phyloP scores from a whole-genome alignment of 179 eudicot species.

The Beta macrorhiza region DNA sequence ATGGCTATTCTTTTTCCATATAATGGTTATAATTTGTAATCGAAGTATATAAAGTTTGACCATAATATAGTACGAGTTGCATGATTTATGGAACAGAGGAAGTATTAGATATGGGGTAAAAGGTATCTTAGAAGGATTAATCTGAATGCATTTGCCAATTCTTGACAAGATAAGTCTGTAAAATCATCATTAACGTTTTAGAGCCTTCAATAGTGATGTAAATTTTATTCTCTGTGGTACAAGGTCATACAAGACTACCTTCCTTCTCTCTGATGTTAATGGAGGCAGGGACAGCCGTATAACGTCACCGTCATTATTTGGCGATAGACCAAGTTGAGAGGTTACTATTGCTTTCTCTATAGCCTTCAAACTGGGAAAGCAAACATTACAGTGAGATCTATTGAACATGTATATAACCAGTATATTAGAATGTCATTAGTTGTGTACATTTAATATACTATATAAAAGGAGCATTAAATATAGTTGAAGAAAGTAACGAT shows the following conservation, averaged over 20 bases:
- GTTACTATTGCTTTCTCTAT: conserved; percentile 92
- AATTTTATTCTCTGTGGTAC: conserved; percentile 6
- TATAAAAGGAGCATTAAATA: background rate
- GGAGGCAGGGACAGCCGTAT: conserved; percentile 84
- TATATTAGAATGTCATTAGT: background rate
- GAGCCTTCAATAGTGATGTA: background rate
- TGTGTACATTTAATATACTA: background rate
- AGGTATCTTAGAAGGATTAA: background rate
- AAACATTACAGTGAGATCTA: conserved; percentile 19
- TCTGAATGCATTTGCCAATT: background rate
- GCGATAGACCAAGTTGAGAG: conserved; percentile 79
- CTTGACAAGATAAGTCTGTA: background rate
- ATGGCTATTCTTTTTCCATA: too few species aligned
- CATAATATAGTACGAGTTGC: too few species aligned
- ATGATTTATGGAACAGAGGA: too few species aligned
- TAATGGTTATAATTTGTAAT: too few species aligned
- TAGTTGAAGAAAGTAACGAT: background rate
- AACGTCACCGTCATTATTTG: conserved; percentile 92
- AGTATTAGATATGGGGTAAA: too few species aligned
- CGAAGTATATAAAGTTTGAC: too few species aligned
- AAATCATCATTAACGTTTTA: background rate
- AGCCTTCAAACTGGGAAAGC: conserved; percentile 65
- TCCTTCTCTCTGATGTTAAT: conserved; percentile 85
- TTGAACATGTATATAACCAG: background rate
- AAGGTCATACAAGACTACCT: conserved; percentile 48